Conservation (phyloP, 78 protist species). For the Emiliania huxleyi region DNA sequence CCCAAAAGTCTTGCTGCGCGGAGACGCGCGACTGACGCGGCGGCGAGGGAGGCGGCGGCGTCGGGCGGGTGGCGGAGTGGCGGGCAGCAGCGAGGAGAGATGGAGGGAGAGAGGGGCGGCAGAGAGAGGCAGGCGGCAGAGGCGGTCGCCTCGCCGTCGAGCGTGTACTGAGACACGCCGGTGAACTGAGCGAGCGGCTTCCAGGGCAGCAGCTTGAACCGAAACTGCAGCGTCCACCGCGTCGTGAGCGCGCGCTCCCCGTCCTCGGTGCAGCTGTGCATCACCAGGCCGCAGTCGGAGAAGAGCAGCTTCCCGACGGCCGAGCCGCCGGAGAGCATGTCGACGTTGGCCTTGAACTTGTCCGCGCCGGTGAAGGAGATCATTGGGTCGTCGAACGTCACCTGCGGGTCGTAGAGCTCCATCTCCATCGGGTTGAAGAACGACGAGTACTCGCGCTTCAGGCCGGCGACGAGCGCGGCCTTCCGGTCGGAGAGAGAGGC, state of each 20-base stretch:
- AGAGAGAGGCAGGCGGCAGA: no score
- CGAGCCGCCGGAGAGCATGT: neutral
- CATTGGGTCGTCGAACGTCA: neutral
- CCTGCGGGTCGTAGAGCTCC: neutral
- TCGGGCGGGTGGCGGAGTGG: no score
- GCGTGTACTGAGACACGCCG: neutral
- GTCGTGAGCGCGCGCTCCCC: neutral
- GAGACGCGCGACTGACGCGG: no score
- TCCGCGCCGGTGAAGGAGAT: neutral
- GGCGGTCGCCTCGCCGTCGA: neutral
- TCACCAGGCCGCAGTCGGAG: neutral
- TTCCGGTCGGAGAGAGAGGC: neutral
- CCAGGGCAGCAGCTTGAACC: neutral
- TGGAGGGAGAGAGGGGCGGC: no score
- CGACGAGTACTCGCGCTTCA: neutral
- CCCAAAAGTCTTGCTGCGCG: neutral
- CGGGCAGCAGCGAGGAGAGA: no score
- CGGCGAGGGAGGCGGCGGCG: no score
- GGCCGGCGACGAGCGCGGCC: neutral
- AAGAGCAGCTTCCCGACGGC: neutral
- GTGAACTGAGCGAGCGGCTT: neutral
- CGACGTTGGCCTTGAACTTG: neutral
- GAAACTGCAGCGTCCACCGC: conserved; percentile 23
- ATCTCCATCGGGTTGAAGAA: neutral
- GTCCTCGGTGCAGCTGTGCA: neutral